Evolutionary conservation across 805 yeast genomes (phyloP).

Genomic region (Kregervanrija pseudodelftensis): DNA sequence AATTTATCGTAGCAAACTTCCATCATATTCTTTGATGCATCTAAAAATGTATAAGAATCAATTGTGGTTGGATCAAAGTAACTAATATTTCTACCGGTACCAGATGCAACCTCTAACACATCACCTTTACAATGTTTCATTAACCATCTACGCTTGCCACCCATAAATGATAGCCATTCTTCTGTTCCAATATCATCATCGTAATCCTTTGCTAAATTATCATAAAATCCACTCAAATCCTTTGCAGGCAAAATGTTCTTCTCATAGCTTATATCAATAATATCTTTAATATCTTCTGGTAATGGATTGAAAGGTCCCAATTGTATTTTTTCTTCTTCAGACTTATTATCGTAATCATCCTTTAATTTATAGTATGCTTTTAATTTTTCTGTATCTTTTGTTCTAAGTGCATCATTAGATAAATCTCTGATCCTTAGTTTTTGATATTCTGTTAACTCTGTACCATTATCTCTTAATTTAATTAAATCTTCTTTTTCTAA

Average conservation of each 20-base stretch:
- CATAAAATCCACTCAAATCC: constrained; percentile 79
- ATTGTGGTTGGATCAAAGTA: constrained; percentile 56
- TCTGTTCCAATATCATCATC: constrained; percentile 76
- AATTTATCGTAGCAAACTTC: constrained; percentile 72
- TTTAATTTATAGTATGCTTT: constrained; percentile 51
- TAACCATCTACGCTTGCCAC: constrained; percentile 66
- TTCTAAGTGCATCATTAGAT: constrained; percentile 49
- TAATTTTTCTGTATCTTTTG: constrained; percentile 55
- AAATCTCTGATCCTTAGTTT: constrained; percentile 53
- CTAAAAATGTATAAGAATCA: constrained; percentile 75
- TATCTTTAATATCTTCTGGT: constrained; percentile 25
- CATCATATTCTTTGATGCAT: constrained; percentile 82
- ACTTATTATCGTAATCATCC: constrained; percentile 23
- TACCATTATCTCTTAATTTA: constrained; percentile 27
- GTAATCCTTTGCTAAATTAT: constrained; percentile 69
- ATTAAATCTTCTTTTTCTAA: constrained; percentile 39
- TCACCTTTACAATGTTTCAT: constrained; percentile 80
- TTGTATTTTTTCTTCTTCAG: constrained; percentile 13
- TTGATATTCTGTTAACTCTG: constrained; percentile 53
- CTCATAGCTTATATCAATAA: constrained; percentile 25
- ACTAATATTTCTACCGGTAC: constrained; percentile 89
- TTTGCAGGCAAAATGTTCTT: constrained; percentile 54
- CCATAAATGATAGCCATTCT: constrained; percentile 53
- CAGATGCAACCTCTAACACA: constrained; percentile 90
- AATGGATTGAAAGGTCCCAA: constrained; percentile 28